Percentiles rank a stretch among this genome's conserved stretches.
phyloP scores from a whole-genome alignment of 371 early-diverging fungal genomes.

The Mortierella sp. region DNA sequence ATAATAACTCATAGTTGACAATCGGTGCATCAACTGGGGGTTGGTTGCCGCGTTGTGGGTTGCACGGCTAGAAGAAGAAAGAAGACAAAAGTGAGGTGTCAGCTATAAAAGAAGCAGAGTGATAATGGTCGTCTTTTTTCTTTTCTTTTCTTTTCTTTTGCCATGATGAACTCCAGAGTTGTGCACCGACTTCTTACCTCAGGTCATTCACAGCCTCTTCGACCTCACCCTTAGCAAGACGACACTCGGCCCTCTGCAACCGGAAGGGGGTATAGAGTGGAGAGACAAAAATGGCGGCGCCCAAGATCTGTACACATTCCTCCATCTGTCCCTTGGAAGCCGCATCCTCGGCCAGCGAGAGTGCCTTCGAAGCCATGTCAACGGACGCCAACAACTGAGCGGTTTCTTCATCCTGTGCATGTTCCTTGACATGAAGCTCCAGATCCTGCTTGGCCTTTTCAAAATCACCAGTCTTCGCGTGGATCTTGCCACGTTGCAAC shows the following conservation, averaged over 20 bases:
- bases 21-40: conserved; percentile 62
- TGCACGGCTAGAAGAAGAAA: conserved; percentile 61
- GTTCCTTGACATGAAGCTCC: background rate
- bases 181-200: conserved; percentile 58
- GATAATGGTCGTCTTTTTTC: too few relatives aligned
- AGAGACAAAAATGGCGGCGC: conserved; percentile 64
- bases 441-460: conserved; percentile 63
- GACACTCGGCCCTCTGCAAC: conserved; percentile 76
- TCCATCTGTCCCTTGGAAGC: conserved; percentile 59
- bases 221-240: conserved; percentile 75
- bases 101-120: too few relatives aligned
- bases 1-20: conserved; percentile 82
- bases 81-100: too few relatives aligned
- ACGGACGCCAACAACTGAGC: conserved; percentile 57
- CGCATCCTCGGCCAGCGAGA: conserved; percentile 57
- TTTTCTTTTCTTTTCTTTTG: too few relatives aligned
- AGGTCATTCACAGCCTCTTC: conserved; percentile 88
- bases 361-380: conserved; percentile 54
- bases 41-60: conserved; percentile 76
- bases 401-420: conserved; percentile 22
- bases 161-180: too few relatives aligned
- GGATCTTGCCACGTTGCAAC: conserved; percentile 80
- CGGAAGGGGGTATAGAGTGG: conserved; percentile 70
- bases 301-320: conserved; percentile 69
- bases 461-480: conserved; percentile 73